Evolutionary conservation across 352 stramenopile species (phyloP), one percentile per base, ranked within the genome.

Genomic region (Pythium dissotocum): DNA sequence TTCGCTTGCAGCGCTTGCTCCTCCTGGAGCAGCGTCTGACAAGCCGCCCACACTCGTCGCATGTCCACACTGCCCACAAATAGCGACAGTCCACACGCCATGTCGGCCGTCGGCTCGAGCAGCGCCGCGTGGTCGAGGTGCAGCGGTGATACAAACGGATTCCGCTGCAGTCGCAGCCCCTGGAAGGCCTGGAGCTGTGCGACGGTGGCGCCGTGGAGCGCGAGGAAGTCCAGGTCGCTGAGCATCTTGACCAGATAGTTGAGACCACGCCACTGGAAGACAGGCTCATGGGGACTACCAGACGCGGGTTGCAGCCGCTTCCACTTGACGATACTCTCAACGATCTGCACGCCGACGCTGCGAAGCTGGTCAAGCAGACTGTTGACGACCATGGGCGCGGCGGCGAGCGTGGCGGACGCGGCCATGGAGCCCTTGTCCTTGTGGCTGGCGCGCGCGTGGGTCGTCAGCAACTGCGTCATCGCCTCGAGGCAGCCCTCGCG

Each of bases 221-320:
- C 57, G 7, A 93, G 70, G 56, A 93, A 91, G 53, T 85, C 74
- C 13, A 88, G 66, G 55, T 95, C 87, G 5, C 57, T 16, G 1
- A 76, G 74, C 83, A 95, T 95, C 67, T 95, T 95, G 65, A 87
- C 74, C 59, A 93, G 70, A 59, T 95, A 94, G 61, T 93, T 93
- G 53, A 86, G 75, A 1, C 85, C 60, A 0, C 86, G 86, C 87
- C 87, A 94, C 64, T 84, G 75, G 63, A 93, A 94, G n/a, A 77
- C 72, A 2, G 26, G 24, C 24, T 76, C 70, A 60, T 53, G 72
- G 4, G 67, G 38, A 13, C 46, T 53, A n/a, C 46, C 46, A 3
- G 46, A 53, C 46, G 46, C 5, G 32, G 46, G 46, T 6, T 69
- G 78, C 10, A 6, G 26, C 30, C 36, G 48, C 54, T 77, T 75